Conservation (phyloP, 2,329 filamentous ascomycete genomes). For the Fusarium brevicatenulatum region DNA sequence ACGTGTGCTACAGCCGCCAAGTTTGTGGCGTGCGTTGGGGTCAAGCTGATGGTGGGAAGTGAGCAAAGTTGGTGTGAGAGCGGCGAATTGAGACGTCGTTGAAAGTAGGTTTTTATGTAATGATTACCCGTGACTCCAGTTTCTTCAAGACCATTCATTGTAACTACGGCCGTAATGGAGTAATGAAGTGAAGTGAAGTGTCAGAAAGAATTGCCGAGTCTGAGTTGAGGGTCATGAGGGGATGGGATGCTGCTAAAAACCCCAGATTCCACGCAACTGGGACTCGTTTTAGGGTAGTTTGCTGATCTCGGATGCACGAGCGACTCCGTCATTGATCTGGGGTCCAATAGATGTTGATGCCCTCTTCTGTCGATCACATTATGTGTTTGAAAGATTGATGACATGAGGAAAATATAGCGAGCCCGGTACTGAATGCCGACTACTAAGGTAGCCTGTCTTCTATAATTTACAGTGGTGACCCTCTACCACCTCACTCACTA, state of each 20-base stretch:
- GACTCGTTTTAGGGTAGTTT: constrained; percentile 10
- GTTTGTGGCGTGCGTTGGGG: constrained; percentile 10
- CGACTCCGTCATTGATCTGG: constrained; percentile 12
- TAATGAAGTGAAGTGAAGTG: neutral
- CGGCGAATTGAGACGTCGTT: constrained; percentile 5
- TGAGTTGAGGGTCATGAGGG: neutral
- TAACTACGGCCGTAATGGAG: neutral
- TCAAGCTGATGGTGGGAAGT: neutral
- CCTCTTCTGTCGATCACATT: neutral
- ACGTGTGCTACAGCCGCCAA: constrained; percentile 14
- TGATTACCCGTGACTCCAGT: neutral
- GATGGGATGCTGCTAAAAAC: constrained; percentile 9
- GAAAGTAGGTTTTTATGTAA: neutral
- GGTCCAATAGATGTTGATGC: neutral
- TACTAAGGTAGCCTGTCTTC: neutral
- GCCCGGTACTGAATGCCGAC: neutral
- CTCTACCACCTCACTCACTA: neutral
- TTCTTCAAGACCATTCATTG: neutral
- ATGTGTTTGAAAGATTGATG: neutral
- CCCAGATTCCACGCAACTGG: constrained; percentile 20
- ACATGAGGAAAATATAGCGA: neutral
- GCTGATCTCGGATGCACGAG: constrained; percentile 9
- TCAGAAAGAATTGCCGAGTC: neutral
- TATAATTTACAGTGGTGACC: neutral
- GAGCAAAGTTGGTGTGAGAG: constrained; percentile 17